Evolutionary conservation across 352 stramenopile species (phyloP).

Genomic region (Pythium oligandrum): DNA sequence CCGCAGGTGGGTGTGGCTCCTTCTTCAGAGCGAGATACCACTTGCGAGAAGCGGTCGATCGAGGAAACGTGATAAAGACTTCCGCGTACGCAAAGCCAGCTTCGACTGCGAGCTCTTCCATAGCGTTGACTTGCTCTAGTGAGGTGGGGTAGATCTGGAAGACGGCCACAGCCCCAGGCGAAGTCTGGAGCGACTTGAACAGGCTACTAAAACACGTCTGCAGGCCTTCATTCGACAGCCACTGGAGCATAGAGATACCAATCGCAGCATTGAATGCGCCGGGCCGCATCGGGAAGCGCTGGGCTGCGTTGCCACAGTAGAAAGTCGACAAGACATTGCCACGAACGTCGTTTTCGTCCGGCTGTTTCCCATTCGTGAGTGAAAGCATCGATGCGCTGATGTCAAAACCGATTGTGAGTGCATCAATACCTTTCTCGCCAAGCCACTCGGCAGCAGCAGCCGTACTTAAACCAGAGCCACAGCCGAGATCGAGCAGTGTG

Average conservation of each 20-base stretch:
- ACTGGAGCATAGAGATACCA: conserved; percentile 83
- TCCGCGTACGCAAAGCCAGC: conserved; percentile 50
- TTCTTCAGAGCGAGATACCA: conserved; percentile 47
- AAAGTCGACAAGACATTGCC: conserved; percentile 16
- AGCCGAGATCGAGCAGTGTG: conserved; percentile 60
- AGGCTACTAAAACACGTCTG: conserved; percentile 58
- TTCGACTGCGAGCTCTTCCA: conserved; percentile 42
- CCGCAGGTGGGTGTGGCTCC: conserved; percentile 5
- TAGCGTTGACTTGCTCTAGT: conserved; percentile 44
- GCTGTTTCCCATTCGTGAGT: conserved; percentile 15
- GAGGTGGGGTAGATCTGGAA: conserved; percentile 73
- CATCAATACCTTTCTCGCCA: conserved; percentile 18
- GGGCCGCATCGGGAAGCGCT: conserved; percentile 47
- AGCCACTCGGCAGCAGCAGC: conserved; percentile 47
- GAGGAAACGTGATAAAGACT: conserved; percentile 66
- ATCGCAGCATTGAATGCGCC: conserved; percentile 44
- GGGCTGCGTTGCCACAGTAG: conserved; percentile 63
- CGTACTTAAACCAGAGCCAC: conserved; percentile 67
- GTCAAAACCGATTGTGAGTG: conserved; percentile 60
- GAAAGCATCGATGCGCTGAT: conserved; percentile 76
- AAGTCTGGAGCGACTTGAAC: conserved; percentile 19
- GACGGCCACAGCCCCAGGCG: conserved; percentile 20
- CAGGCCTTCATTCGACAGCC: conserved; percentile 55
- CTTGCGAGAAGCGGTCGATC: conserved; percentile 62
- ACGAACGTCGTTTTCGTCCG: too few species aligned